Evolutionary conservation across 176 grass and related monocot species (phyloP).

Genomic region (Coix lacrymajobi): DNA sequence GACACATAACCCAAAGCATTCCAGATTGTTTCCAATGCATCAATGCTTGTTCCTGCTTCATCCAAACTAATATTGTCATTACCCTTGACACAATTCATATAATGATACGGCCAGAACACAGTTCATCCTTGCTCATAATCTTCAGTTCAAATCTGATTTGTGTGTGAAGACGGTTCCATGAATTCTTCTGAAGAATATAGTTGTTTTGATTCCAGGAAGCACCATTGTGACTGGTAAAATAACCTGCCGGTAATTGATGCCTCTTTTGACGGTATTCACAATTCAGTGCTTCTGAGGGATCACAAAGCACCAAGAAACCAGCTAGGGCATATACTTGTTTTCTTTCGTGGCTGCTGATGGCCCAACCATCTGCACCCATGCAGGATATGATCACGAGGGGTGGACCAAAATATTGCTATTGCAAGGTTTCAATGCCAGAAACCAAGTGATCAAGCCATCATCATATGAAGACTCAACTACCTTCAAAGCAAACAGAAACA

Average conservation of each 20-base stretch:
- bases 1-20: background rate
- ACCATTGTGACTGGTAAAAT: background rate
- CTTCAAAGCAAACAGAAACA: slow-evolving; percentile 26
- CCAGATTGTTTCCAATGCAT: background rate
- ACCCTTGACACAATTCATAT: background rate
- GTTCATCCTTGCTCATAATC: slow-evolving; percentile 15
- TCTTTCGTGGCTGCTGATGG: background rate
- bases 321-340: slow-evolving; percentile 5
- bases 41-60: background rate
- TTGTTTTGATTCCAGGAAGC: slow-evolving; percentile 3
- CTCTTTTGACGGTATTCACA: background rate
- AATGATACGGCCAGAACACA: background rate
- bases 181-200: slow-evolving; percentile 26
- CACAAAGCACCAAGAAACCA: slow-evolving; percentile 22
- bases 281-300: slow-evolving; percentile 9
- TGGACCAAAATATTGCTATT: slow-evolving; percentile 7
- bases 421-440: slow-evolving; percentile 7
- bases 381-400: slow-evolving; percentile 7
- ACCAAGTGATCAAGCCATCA: slow-evolving; percentile 26
- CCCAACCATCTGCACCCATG: slow-evolving; percentile 21
- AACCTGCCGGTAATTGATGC: background rate
- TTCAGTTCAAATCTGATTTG: background rate
- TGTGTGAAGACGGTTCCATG: background rate
- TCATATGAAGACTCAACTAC: slow-evolving; percentile 23
- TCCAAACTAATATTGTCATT: background rate